Conservation (phyloP, 2,329 filamentous ascomycete genomes). For the Trichoderma polysporum region DNA sequence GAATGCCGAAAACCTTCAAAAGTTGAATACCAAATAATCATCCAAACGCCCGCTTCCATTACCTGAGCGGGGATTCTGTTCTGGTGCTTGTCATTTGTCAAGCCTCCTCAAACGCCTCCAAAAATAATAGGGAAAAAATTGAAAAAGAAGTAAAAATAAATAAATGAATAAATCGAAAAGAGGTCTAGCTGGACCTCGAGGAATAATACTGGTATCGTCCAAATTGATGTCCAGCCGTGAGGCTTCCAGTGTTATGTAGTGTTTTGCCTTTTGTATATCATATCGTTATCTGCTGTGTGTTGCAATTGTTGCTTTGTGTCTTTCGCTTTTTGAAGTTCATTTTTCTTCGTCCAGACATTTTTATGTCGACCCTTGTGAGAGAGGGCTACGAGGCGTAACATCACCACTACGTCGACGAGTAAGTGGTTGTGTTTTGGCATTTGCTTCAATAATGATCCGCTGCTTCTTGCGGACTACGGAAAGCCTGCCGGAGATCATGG, state of each 20-base stretch:
- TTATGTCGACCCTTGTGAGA: slow-evolving; percentile 45
- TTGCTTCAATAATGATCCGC: slow-evolving; percentile 59
- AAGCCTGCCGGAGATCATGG: slow-evolving; percentile 61
- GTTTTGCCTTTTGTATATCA: slow-evolving; percentile 15
- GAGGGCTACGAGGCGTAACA: slow-evolving; percentile 54
- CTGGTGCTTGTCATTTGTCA: not conserved
- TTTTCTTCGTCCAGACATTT: not conserved
- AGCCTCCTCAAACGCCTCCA: slow-evolving; percentile 11
- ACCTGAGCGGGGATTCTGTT: slow-evolving; percentile 21
- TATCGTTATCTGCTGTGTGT: slow-evolving; percentile 4
- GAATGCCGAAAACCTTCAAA: slow-evolving; percentile 15
- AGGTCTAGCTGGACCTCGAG: not conserved
- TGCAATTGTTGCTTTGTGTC: not conserved
- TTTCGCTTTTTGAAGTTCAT: not conserved
- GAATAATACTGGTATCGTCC: slow-evolving; percentile 12
- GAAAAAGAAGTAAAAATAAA: not conserved
- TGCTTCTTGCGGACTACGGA: slow-evolving; percentile 59
- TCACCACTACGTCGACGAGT: slow-evolving; percentile 55
- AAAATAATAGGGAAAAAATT: not conserved
- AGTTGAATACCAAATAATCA: slow-evolving; percentile 28
- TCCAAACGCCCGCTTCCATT: slow-evolving; percentile 31
- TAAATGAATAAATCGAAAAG: not conserved
- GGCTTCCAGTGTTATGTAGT: slow-evolving; percentile 20
- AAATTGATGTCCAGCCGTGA: slow-evolving; percentile 21
- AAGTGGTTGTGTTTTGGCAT: slow-evolving; percentile 46